Conservation (phyloP, 129 eudicot genomes). For the Sambucus nigra region DNA sequence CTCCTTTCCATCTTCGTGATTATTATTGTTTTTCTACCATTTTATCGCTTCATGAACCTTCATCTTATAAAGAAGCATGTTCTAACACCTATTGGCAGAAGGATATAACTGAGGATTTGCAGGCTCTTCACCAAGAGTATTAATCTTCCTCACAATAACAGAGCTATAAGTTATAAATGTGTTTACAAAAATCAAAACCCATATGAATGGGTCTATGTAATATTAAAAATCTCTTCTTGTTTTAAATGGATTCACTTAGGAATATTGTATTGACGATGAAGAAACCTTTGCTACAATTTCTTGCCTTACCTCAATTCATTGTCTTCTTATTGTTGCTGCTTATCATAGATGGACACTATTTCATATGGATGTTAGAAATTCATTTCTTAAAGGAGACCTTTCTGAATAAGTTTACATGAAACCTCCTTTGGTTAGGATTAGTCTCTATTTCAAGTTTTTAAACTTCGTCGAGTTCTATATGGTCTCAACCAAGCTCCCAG, state of each 20-base stretch:
- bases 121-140: too few relatives aligned
- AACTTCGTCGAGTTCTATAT: too few relatives aligned
- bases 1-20: constrained; percentile 3
- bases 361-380: constrained; percentile 9
- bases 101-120: too few relatives aligned
- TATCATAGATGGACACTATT: background rate
- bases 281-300: constrained; percentile 11
- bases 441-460: too few relatives aligned
- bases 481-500: too few relatives aligned
- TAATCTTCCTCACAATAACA: too few relatives aligned
- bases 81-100: too few relatives aligned
- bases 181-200: too few relatives aligned
- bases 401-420: constrained; percentile 9
- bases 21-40: constrained; percentile 7
- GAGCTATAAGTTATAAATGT: too few relatives aligned
- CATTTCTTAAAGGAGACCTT: constrained; percentile 13
- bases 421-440: too few relatives aligned
- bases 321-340: background rate
- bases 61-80: background rate
- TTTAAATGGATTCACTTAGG: background rate
- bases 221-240: background rate
- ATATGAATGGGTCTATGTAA: too few relatives aligned
- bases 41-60: constrained; percentile 5
- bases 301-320: background rate
- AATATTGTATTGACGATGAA: constrained; percentile 1